Evolutionary conservation across 257 asterid genomes (phyloP), one percentile per base, ranked within the genome.

Genomic region (Nicotiana obtusifolia): DNA sequence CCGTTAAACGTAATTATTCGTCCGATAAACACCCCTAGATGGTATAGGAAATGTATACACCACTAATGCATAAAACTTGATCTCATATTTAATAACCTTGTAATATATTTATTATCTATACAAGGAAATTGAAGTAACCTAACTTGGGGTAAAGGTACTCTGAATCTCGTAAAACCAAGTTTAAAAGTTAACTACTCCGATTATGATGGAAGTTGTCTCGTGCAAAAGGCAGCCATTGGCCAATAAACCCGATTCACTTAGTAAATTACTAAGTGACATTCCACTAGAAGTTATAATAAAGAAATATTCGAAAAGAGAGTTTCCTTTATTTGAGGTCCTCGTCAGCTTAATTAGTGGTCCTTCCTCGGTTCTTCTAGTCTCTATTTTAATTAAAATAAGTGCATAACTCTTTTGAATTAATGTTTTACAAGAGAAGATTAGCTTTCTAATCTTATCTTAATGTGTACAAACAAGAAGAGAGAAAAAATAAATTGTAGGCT

Each of bases 321-420:
- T 73, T 7, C 79, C 79, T 47, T 73, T 47, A 73, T 73, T 73
- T 73, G 61, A 47, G 79, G 79, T 14, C 79, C 37, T 47, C 22
- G 37, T 71, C 61, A 47, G 24, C 78, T 73, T 47, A 41, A 41
- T 41, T 41, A 73, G 37, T 71, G 78, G 8, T 22, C 60, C 78
- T 44, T 69, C 78, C 19, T 0, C 35, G 59, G 44, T 47, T 71
- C 35, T 44, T 71, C 60, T 44, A 44, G 14, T 71, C 10, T 69
- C 5, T 7, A 71, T 7, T 37, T 67, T 0, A 37, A 68, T 9
- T 37, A 15, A n/a, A n/a, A 5, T 41, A n/a, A 71, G 47, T 19
- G 44, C 11, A 71, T 31, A 69, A 69, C 31, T 20, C 20, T 41
- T 41, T 35, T 13, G 24, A 6, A 24, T 65, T 71, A 41, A 2